A percentile compares a stretch with the other conserved stretches of the same genome.
These are phyloP conservation scores for Citrus inodora DNA, from an alignment of 345 rosid genomes.

Conservation along the genomic window DNA sequence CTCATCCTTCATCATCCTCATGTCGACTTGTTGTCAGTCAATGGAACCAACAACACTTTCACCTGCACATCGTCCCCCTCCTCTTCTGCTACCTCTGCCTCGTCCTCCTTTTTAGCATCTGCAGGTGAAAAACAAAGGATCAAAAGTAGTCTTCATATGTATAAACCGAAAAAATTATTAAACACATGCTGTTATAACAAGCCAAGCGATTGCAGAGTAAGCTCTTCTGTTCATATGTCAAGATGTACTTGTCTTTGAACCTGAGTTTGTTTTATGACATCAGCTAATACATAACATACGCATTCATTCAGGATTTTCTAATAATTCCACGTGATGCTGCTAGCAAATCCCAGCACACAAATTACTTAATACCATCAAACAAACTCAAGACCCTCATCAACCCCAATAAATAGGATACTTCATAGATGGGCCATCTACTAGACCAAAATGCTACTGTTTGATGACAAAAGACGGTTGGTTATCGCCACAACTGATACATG, in stretches of 20 bases:
- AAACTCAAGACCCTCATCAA: neutral
- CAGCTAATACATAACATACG: neutral
- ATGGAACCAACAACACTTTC: neutral
- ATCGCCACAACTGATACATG: neutral
- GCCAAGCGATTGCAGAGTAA: neutral
- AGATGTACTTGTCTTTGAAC: neutral
- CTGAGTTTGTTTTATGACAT: neutral
- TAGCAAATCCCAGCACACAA: neutral
- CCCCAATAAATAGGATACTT: neutral
- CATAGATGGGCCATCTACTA: neutral
- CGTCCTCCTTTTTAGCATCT: neutral
- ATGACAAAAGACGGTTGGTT: neutral
- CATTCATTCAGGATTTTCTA: neutral
- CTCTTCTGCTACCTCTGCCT: neutral
- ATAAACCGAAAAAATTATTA: neutral
- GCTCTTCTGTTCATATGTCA: neutral
- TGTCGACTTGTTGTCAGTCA: neutral
- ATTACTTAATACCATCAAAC: neutral
- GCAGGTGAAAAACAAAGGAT: neutral
- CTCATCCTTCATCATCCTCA: constrained; percentile 2
- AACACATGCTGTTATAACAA: neutral
- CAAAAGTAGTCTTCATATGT: neutral
- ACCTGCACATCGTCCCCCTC: neutral
- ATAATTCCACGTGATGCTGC: neutral
- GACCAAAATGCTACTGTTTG: neutral